Percentiles rank a stretch among this genome's conserved stretches.
Conservation (phyloP, 371 early-diverging fungal species). For the Mucor indicus region DNA sequence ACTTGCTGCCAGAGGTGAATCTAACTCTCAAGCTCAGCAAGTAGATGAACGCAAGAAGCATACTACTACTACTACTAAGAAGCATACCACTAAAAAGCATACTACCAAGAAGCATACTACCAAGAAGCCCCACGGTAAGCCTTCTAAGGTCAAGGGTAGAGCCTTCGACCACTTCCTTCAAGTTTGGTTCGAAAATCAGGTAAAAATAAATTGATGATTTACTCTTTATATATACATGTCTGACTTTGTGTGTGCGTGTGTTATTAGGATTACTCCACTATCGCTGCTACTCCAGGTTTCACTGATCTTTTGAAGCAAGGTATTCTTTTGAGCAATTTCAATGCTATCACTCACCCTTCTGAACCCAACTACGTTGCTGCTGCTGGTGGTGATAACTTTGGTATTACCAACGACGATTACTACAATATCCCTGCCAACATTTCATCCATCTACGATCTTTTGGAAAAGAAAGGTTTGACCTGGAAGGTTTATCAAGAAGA, state of each 20-base stretch:
- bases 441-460: slow-evolving; percentile 63
- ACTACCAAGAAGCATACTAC: no score
- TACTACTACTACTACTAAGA: no score
- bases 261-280: slow-evolving; percentile 18
- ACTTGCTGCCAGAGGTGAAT: no score
- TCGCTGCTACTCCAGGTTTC: slow-evolving; percentile 15
- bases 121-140: no score
- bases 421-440: slow-evolving; percentile 33
- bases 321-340: slow-evolving; percentile 32
- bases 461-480: slow-evolving; percentile 56
- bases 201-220: no score
- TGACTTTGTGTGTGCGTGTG: background rate
- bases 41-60: no score
- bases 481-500: slow-evolving; percentile 71
- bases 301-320: slow-evolving; percentile 19
- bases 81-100: no score
- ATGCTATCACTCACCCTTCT: slow-evolving; percentile 38
- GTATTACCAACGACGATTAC: slow-evolving; percentile 39
- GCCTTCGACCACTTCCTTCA: slow-evolving; percentile 34
- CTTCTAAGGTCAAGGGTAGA: no score
- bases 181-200: slow-evolving; percentile 39
- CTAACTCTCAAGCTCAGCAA: no score
- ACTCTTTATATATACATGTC: background rate
- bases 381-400: slow-evolving; percentile 47
- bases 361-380: slow-evolving; percentile 44